Percentiles rank a stretch among this genome's conserved stretches.
These are phyloP conservation scores for Mycena albidolilacea DNA, from an alignment of 768 basidiomycete species.

Conservation along the genomic window DNA sequence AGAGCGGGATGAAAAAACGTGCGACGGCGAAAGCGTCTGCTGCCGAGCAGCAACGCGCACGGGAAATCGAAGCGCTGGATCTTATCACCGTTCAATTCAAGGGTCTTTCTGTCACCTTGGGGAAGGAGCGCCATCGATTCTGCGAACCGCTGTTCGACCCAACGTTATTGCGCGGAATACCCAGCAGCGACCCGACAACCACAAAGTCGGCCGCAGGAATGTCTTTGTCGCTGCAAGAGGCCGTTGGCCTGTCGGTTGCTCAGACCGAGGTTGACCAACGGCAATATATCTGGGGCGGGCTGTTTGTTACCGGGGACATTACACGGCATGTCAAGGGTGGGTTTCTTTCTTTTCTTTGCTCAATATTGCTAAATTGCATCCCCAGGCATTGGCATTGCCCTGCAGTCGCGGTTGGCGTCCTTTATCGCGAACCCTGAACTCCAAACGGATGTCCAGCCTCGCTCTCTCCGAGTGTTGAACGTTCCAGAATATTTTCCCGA, in stretches of 20 bases:
- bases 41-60: conserved; percentile 84
- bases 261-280: conserved; percentile 76
- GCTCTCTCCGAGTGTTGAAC: conserved; percentile 69
- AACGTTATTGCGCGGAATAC: conserved; percentile 61
- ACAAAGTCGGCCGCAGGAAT: conserved; percentile 46
- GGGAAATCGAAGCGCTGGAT: conserved; percentile 88
- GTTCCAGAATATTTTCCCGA: conserved; percentile 95
- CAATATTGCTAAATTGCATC: conserved; percentile 9
- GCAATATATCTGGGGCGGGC: conserved; percentile 81
- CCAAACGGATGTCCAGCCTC: conserved; percentile 81
- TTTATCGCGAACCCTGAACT: conserved; percentile 76
- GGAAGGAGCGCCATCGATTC: conserved; percentile 91
- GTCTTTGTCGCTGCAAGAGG: conserved; percentile 72
- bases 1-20: conserved; percentile 86
- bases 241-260: conserved; percentile 73
- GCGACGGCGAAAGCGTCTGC: conserved; percentile 79
- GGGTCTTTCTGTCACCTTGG: conserved; percentile 79
- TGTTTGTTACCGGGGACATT: conserved; percentile 87
- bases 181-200: conserved; percentile 38
- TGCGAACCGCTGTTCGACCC: conserved; percentile 93
- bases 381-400: conserved; percentile 74
- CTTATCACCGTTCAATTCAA: conserved; percentile 84
- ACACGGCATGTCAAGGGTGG: conserved; percentile 80
- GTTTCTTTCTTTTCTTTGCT: conserved; percentile 32
- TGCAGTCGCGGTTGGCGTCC: conserved; percentile 79